phyloP scores from a whole-genome alignment of 495 filamentous ascomycete genomes.

The Xylona heveae region DNA sequence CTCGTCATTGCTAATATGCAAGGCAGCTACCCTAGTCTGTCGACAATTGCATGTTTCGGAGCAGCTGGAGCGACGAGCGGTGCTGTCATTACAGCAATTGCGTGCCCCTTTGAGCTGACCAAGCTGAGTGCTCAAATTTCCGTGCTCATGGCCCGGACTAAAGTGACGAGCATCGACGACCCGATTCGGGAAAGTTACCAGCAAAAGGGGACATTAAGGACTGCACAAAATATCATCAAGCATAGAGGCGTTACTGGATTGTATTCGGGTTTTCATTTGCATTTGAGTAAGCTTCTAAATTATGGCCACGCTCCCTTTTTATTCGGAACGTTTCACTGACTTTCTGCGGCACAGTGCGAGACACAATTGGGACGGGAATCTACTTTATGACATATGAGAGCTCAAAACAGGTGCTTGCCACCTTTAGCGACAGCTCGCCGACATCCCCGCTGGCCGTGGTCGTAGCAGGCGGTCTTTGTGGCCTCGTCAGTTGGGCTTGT shows the following conservation, averaged over 20 bases:
- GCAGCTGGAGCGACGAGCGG: conserved; percentile 62
- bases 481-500: conserved; percentile 60
- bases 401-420: conserved; percentile 64
- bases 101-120: conserved; percentile 86
- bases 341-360: conserved; percentile 31
- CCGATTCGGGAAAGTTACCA: conserved; percentile 47
- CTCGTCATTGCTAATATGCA: conserved; percentile 45
- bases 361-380: conserved; percentile 72
- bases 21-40: conserved; percentile 45
- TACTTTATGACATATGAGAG: conserved; percentile 90
- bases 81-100: conserved; percentile 58
- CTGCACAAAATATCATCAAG: conserved; percentile 55
- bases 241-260: conserved; percentile 58
- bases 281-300: conserved; percentile 41
- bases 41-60: conserved; percentile 53
- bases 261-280: conserved; percentile 71
- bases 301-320: too few relatives aligned
- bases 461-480: conserved; percentile 55
- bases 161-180: conserved; percentile 36
- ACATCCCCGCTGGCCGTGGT: conserved; percentile 54
- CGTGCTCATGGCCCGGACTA: conserved; percentile 52
- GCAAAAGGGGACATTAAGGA: conserved; percentile 61
- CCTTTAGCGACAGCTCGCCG: conserved; percentile 43
- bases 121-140: conserved; percentile 84
- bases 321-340: background rate